Percentiles rank a stretch among this genome's conserved stretches.
Evolutionary conservation across 2,329 filamentous ascomycete genomes (phyloP).

Genomic region (Pseudopithomyces maydicus): DNA sequence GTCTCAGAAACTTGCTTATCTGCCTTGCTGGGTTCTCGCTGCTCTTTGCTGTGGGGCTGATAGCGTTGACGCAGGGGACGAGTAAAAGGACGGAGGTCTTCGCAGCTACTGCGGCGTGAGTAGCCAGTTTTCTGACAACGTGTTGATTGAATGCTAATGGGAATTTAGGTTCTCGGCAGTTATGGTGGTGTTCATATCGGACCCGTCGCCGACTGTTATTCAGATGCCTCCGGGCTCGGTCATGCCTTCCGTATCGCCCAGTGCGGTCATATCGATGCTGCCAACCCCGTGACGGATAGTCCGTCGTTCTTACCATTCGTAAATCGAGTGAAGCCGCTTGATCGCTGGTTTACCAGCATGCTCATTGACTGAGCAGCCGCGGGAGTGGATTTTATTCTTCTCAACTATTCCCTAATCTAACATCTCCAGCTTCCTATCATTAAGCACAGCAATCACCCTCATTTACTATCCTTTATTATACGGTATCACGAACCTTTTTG

Average conservation of each 20-base stretch:
- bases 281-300: background rate
- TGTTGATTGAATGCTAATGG: background rate
- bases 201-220: conserved; percentile 7
- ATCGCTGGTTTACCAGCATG: too few species aligned
- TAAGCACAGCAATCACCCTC: too few species aligned
- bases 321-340: too few species aligned
- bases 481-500: too few species aligned
- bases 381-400: too few species aligned
- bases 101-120: conserved; percentile 16
- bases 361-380: too few species aligned
- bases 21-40: conserved; percentile 14
- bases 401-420: too few species aligned
- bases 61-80: conserved; percentile 11
- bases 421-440: too few species aligned
- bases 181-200: conserved; percentile 17
- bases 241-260: conserved; percentile 1
- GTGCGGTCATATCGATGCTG: background rate
- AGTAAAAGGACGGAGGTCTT: conserved; percentile 12
- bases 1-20: conserved; percentile 6
- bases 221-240: background rate
- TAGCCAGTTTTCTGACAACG: background rate
- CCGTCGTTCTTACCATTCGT: too few species aligned
- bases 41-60: conserved; percentile 12
- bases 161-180: conserved; percentile 13
- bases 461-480: too few species aligned